Evolutionary conservation across 257 asterid species (phyloP).

Genomic region (Gentiana straminea): DNA sequence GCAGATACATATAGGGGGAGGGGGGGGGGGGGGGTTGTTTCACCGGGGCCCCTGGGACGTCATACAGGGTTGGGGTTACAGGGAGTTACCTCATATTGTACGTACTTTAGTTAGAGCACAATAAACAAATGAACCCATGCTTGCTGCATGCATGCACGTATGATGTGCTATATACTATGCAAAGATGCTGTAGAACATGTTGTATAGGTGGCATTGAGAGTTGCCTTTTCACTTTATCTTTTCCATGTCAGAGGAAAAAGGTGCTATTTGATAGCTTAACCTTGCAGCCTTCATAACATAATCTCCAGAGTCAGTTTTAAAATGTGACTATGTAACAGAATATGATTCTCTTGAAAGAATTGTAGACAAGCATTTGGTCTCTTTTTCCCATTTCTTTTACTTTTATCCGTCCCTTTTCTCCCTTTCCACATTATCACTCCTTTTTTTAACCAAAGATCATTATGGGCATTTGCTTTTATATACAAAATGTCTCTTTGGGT

Average conservation of each 20-base stretch:
- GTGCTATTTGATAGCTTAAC: slow-evolving; percentile 2
- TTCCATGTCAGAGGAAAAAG: slow-evolving; percentile 28
- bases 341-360: slow-evolving; percentile 38
- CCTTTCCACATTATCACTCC: slow-evolving; percentile 13
- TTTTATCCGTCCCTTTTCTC: slow-evolving; percentile 13
- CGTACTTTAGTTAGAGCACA: too few relatives aligned
- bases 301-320: slow-evolving; percentile 1
- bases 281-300: slow-evolving; percentile 6
- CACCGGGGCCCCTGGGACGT: too few relatives aligned
- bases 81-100: too few relatives aligned
- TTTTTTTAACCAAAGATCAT: slow-evolving; percentile 12
- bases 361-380: slow-evolving; percentile 29
- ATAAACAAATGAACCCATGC: too few relatives aligned
- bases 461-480: slow-evolving; percentile 37
- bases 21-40: too few relatives aligned
- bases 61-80: too few relatives aligned
- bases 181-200: slow-evolving; percentile 1
- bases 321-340: slow-evolving; percentile 21
- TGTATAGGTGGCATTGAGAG: slow-evolving; percentile 2
- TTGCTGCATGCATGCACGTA: slow-evolving; percentile 3
- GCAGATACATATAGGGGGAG: too few relatives aligned
- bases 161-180: slow-evolving; percentile 5
- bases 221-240: slow-evolving; percentile 48
- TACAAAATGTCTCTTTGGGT: not conserved
- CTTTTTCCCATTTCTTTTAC: slow-evolving; percentile 20